A percentile compares a stretch with the other conserved stretches of the same genome.
phyloP scores from a whole-genome alignment of 176 grass and related monocot genomes.

The Musa acuminata region DNA sequence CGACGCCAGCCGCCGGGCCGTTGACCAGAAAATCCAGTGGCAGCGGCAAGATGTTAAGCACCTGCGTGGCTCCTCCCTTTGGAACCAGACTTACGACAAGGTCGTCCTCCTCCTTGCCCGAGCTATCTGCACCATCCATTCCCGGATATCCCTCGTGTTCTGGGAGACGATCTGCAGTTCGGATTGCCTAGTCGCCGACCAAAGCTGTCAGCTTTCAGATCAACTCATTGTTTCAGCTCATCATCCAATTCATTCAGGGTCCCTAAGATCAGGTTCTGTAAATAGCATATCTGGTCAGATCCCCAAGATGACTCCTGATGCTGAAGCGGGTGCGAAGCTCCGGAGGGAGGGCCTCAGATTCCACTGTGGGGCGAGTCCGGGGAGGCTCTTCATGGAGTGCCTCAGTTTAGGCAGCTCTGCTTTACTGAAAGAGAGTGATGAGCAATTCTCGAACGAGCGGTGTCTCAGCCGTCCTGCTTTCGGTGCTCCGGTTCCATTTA shows the following conservation, averaged over 20 bases:
- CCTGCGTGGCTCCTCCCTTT: conserved; percentile 63
- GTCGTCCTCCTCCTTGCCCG: conserved; percentile 66
- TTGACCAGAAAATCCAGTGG: conserved; percentile 67
- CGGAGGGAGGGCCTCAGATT: conserved; percentile 21
- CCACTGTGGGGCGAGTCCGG: conserved; percentile 40
- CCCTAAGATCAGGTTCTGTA: conserved; percentile 11
- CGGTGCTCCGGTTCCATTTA: conserved; percentile 41
- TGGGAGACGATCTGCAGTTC: conserved; percentile 49
- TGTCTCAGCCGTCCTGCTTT: conserved; percentile 43
- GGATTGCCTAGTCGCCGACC: conserved; percentile 26
- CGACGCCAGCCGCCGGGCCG: conserved; percentile 46
- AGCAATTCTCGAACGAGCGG: conserved; percentile 43
- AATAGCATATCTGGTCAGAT: conserved; percentile 32
- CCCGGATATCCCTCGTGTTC: conserved; percentile 59
- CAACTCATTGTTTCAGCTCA: conserved; percentile 4
- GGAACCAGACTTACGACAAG: conserved; percentile 78
- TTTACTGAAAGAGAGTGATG: conserved; percentile 37
- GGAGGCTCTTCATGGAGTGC: conserved; percentile 76
- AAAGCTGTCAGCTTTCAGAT: conserved; percentile 34
- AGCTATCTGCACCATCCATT: conserved; percentile 60
- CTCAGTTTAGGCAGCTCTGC: conserved; percentile 53
- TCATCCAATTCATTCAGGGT: conserved; percentile 22
- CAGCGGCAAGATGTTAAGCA: conserved; percentile 56
- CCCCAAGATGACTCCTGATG: conserved; percentile 20
- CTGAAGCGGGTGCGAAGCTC: neutral